Evolutionary conservation across 345 rosid genomes (phyloP).

Genomic region (Gossypium sturtianum): DNA sequence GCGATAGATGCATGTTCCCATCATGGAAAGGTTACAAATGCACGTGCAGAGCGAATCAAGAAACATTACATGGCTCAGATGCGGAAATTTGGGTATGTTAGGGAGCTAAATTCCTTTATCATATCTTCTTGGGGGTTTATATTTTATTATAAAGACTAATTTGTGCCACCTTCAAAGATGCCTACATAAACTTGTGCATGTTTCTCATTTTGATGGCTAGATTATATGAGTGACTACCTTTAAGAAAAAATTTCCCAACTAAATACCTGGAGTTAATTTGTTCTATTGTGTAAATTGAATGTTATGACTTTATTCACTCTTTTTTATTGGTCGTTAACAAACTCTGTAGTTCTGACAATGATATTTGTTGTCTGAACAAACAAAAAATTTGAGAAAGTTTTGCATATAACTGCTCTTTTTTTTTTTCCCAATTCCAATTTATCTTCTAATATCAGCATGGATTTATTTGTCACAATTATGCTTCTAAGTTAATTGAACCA

Average conservation of each 20-base stretch:
- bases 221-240: background rate
- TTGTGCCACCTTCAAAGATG: background rate
- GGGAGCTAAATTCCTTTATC: background rate
- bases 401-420: background rate
- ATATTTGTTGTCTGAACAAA: background rate
- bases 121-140: background rate
- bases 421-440: no score
- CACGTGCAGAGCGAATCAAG: slow-evolving; percentile 80
- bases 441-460: background rate
- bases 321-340: background rate
- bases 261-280: background rate
- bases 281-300: background rate
- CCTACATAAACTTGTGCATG: background rate
- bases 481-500: background rate
- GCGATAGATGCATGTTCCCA: slow-evolving; percentile 88
- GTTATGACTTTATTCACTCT: background rate
- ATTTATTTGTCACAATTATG: no score
- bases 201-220: background rate
- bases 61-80: slow-evolving; percentile 68
- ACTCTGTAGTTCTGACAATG: background rate
- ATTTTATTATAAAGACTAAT: background rate
- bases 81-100: slow-evolving; percentile 59
- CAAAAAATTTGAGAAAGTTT: background rate
- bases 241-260: background rate
- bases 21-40: slow-evolving; percentile 71